Conservation (phyloP, 1,284 basidiomycete species). For the Fomitopsis pinicola region DNA sequence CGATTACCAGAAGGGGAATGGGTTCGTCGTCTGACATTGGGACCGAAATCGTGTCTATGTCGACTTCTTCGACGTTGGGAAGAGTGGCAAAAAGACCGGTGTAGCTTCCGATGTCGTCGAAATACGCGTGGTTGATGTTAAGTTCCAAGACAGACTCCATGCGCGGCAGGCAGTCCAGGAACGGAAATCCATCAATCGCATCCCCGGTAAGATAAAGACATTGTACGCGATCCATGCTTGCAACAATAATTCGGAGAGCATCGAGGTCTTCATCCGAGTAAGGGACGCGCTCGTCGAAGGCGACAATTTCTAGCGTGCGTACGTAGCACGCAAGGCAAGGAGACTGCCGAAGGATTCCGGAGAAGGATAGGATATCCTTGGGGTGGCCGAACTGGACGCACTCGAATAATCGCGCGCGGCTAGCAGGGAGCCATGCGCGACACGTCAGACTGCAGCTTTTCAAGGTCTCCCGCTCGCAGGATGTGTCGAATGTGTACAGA, state of each 20-base stretch:
- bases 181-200: neutral
- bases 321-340: neutral
- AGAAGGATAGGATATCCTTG: neutral
- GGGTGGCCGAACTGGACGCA: neutral
- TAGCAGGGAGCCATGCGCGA: neutral
- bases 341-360: neutral
- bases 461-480: neutral
- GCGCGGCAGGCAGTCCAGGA: neutral
- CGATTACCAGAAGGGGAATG: neutral
- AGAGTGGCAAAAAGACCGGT: neutral
- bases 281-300: neutral
- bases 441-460: neutral
- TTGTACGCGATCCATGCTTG: neutral
- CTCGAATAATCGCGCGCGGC: neutral
- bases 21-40: neutral
- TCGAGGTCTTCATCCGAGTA: neutral
- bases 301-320: neutral
- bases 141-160: neutral
- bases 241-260: neutral
- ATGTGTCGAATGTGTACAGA: neutral
- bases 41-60: neutral
- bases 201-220: neutral
- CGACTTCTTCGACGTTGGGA: neutral
- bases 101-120: neutral
- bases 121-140: neutral